Conservation (phyloP, 768 basidiomycete species). For the Amanita muscaria region DNA sequence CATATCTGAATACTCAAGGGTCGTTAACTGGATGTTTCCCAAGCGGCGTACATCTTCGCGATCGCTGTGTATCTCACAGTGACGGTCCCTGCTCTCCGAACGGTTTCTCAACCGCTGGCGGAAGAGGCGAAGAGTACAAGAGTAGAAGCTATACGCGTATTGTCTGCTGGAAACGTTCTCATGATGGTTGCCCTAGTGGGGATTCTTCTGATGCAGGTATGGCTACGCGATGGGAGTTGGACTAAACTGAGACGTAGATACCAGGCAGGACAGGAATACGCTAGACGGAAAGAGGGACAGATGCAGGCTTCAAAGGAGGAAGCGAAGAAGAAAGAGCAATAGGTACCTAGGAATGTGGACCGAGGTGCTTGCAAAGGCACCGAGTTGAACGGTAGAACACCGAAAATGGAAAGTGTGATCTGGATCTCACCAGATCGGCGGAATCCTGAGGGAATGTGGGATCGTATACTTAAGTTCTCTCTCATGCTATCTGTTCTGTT, state of each 20-base stretch:
- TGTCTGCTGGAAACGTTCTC: constrained; percentile 84
- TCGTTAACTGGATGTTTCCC: too few relatives aligned
- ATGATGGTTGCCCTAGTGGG: constrained; percentile 60
- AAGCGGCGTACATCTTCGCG: constrained; percentile 70
- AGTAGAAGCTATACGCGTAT: constrained; percentile 69
- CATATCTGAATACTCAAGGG: too few relatives aligned
- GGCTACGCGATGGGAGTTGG: constrained; percentile 15
- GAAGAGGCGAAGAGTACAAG: constrained; percentile 57
- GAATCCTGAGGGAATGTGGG: constrained; percentile 1
- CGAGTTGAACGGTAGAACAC: background rate
- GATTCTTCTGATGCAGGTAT: constrained; percentile 66
- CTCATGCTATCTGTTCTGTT: constrained; percentile 13
- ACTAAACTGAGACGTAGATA: constrained; percentile 4
- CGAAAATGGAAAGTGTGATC: background rate
- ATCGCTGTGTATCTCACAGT: constrained; percentile 80
- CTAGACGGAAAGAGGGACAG: constrained; percentile 50
- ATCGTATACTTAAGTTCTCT: constrained; percentile 15
- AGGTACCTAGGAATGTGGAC: background rate
- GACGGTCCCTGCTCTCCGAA: constrained; percentile 67
- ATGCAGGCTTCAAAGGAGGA: constrained; percentile 27
- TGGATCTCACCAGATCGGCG: background rate
- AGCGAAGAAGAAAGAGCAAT: constrained; percentile 34
- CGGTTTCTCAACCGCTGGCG: constrained; percentile 53
- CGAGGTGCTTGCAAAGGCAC: too few relatives aligned
- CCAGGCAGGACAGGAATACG: constrained; percentile 84